Evolutionary conservation across 805 yeast genomes (phyloP), one percentile per base, ranked within the genome.

Genomic region (Ogataea neopini): DNA sequence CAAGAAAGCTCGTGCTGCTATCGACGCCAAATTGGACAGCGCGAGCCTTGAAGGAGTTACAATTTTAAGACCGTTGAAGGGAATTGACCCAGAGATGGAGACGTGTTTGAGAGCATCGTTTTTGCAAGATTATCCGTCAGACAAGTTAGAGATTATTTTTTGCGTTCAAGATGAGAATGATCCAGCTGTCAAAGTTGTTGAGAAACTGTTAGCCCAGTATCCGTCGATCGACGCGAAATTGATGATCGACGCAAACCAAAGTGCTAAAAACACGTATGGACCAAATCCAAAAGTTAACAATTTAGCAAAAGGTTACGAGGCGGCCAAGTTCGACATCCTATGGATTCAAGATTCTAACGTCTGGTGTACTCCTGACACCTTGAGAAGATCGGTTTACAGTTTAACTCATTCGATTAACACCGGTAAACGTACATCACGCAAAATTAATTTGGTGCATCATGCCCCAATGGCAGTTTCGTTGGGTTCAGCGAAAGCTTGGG

Each of bases 261-360:
- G 57, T 4, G 49, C 52, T 6, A 67, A 66, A 29, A 77, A 71
- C 45, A 75, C 75, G 53, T 84, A 71, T 58, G 96, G 96, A 1
- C 94, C 95, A 4, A 89, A 89, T 58, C 97, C 97, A 6, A 89
- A 89, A 66, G 87, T 89, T 46, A 88, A 88, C 66, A 89, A 89
- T 65, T 69, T 89, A 39, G 82, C 89, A n/a, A 86, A 86, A 63
- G 96, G 96, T 5, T 88, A 84, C 60, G 63, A 70, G 33, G 65
- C 65, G 2, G 92, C 96, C 6, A 76, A 79, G 55, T 71, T 79
- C 64, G 96, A 89, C 60, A 76, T 86, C 15, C 55, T 90, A 10
- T 89, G 97, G 96, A 80, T 88, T 13, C 74, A 87, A 69, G 97
- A 89, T 66, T 82, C 91, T 22, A 89, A 89, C 59, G 94, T 87